phyloP scores from a whole-genome alignment of 768 basidiomycete genomes.

The Hebeloma cylindrosporum region DNA sequence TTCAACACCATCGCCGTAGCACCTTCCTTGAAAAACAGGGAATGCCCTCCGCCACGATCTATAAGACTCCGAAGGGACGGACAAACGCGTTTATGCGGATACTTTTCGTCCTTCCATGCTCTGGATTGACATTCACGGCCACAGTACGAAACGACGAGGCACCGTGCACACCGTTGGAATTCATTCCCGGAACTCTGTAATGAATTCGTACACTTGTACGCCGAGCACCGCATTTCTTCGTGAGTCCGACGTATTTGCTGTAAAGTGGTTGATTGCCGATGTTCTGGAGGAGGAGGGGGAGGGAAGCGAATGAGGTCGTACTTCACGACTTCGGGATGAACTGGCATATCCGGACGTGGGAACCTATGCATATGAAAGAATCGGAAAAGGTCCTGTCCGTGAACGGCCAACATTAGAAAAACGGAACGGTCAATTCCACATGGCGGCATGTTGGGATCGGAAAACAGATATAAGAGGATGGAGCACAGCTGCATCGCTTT shows the following conservation, averaged over 20 bases:
- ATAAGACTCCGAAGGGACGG: neutral
- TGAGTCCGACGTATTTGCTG: too few species aligned
- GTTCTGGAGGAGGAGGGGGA: neutral
- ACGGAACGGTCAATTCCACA: neutral
- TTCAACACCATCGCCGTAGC: neutral
- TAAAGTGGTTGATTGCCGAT: neutral
- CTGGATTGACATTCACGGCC: neutral
- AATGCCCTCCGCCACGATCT: neutral
- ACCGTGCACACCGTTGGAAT: conserved; percentile 1
- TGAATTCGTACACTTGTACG: neutral
- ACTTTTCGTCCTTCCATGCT: neutral
- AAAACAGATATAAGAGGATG: conserved; percentile 5
- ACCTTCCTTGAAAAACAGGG: neutral
- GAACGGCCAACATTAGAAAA: neutral
- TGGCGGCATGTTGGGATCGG: neutral
- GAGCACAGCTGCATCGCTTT: conserved; percentile 15
- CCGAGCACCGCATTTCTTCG: conserved; percentile 12
- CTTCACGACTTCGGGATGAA: conserved; percentile 2
- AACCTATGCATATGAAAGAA: conserved; percentile 16
- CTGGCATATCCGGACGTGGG: conserved; percentile 10
- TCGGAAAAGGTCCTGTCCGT: conserved; percentile 7
- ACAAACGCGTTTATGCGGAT: conserved; percentile 1
- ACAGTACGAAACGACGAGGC: neutral
- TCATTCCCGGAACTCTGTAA: neutral
- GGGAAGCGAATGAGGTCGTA: neutral